Base-by-base conservation (phyloP, 2,329 filamentous ascomycete genomes). In the Pseudohalonectria lignicola region DNA sequence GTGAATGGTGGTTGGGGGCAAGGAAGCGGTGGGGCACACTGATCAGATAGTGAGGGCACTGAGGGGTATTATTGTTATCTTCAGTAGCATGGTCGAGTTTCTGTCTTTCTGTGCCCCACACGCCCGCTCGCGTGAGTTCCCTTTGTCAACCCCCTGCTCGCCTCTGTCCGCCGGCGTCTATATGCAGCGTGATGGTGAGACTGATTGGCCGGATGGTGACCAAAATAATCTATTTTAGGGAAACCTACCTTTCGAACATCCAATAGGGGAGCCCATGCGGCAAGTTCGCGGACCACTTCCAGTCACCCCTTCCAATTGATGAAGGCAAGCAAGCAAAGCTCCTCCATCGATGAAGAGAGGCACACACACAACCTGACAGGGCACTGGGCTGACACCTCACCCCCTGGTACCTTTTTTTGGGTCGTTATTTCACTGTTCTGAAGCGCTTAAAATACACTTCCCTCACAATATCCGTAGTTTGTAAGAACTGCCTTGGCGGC, bases 111-210 rank as follows among this genome's bases (percentile, higher is more conserved):
- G n/a, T n/a, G n/a, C n/a, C n/a, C n/a, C n/a, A n/a, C n/a, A n/a
- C n/a, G n/a, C n/a, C n/a, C n/a, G n/a, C n/a, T n/a, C n/a, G n/a
- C n/a, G n/a, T n/a, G n/a, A n/a, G n/a, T n/a, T n/a, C n/a, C n/a
- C n/a, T n/a, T n/a, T n/a, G n/a, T n/a, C n/a, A n/a, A n/a, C n/a
- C n/a, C n/a, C n/a, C n/a, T n/a, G n/a, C n/a, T n/a, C n/a, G n/a
- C n/a, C n/a, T 32, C 7, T 32, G 2, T 10, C 13, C 15, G 34
- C 42, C 37, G 50, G 53, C 53, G 53, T 55, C 42, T 53, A 55
- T 17, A 43, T 53, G 52, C 51, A 52, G 46, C 41, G 53, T 55
- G 53, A 55, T 45, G 18, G 40, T n/a, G 16, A 10, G 23, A 11
- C 31, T 50, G 46, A 53, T 55, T 55, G 51, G 53, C 25, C 32